Evolutionary conservation across 2,329 filamentous ascomycete species (phyloP).

Genomic region (Penicillium sp.): DNA sequence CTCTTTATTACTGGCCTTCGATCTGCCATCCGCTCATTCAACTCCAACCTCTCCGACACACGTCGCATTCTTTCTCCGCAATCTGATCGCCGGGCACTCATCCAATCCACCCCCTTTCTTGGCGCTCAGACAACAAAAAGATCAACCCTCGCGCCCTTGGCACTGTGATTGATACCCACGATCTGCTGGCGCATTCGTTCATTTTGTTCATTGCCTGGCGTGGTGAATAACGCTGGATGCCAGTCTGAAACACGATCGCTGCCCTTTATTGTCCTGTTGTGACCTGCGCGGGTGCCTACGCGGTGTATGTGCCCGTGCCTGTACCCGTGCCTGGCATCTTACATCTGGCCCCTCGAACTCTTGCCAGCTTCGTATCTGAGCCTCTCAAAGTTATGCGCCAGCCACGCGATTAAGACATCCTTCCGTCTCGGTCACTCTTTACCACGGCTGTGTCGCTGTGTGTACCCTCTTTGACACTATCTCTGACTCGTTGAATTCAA

Average conservation of each 20-base stretch:
- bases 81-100: slow-evolving; percentile 10
- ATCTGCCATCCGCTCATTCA: slow-evolving; percentile 5
- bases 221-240: not conserved
- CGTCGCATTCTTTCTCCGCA: slow-evolving; percentile 21
- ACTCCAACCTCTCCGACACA: not conserved
- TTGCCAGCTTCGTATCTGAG: slow-evolving; percentile 7
- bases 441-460: not conserved
- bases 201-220: slow-evolving; percentile 7
- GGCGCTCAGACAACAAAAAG: slow-evolving; percentile 14
- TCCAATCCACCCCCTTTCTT: slow-evolving; percentile 23
- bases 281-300: not conserved
- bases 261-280: slow-evolving; percentile 6
- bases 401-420: slow-evolving; percentile 19
- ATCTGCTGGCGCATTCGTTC: slow-evolving; percentile 3
- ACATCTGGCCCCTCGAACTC: not conserved
- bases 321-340: not conserved
- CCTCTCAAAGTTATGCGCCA: slow-evolving; percentile 22
- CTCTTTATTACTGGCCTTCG: slow-evolving; percentile 1
- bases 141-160: slow-evolving; percentile 16
- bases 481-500: not conserved
- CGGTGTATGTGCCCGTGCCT: not conserved
- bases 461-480: slow-evolving; percentile 1
- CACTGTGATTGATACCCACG: slow-evolving; percentile 8
- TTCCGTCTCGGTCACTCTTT: slow-evolving; percentile 13
- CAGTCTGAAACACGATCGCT: slow-evolving; percentile 2